A percentile compares a stretch with the other conserved stretches of the same genome.
phyloP scores from a whole-genome alignment of 1,139 yeast species.

The Geotrichum phurueaensis region DNA sequence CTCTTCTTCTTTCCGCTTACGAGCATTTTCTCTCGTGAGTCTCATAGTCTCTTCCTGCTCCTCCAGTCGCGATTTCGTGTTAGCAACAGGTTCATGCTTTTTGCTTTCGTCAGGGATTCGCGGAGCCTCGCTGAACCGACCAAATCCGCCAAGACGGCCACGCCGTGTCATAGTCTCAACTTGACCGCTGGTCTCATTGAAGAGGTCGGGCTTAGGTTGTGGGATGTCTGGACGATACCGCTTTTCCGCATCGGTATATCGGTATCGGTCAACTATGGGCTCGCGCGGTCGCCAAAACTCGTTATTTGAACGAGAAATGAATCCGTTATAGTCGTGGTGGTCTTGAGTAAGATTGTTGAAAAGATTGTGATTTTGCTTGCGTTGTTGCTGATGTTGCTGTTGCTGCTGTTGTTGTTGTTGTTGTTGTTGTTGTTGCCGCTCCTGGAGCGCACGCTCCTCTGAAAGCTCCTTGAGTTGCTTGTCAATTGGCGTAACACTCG shows the following conservation, averaged over 20 bases:
- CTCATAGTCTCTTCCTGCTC: constrained; percentile 36
- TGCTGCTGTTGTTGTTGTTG: constrained; percentile 11
- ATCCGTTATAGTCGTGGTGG: constrained; percentile 12
- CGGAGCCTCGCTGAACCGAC: neutral
- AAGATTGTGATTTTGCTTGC: constrained; percentile 17
- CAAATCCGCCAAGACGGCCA: neutral
- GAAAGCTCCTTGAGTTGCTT: constrained; percentile 28
- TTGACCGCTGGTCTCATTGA: constrained; percentile 33
- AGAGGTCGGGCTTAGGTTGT: constrained; percentile 30
- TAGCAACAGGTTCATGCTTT: neutral
- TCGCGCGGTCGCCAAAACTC: constrained; percentile 17
- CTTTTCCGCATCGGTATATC: constrained; percentile 30
- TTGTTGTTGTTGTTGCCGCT: constrained; percentile 20
- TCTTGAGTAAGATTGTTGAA: neutral
- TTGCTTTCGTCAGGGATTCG: neutral
- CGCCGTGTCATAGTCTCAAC: constrained; percentile 21
- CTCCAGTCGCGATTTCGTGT: constrained; percentile 16
- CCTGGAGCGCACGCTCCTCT: constrained; percentile 17
- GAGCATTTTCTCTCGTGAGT: constrained; percentile 17
- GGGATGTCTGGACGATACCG: constrained; percentile 29
- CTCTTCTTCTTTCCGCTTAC: constrained; percentile 32
- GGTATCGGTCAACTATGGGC: constrained; percentile 23
- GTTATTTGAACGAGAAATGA: neutral
- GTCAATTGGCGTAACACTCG: constrained; percentile 26
- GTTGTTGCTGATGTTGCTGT: constrained; percentile 14